Base-by-base conservation (phyloP, 2,329 filamentous ascomycete genomes). In the Grosmannia serpens region DNA sequence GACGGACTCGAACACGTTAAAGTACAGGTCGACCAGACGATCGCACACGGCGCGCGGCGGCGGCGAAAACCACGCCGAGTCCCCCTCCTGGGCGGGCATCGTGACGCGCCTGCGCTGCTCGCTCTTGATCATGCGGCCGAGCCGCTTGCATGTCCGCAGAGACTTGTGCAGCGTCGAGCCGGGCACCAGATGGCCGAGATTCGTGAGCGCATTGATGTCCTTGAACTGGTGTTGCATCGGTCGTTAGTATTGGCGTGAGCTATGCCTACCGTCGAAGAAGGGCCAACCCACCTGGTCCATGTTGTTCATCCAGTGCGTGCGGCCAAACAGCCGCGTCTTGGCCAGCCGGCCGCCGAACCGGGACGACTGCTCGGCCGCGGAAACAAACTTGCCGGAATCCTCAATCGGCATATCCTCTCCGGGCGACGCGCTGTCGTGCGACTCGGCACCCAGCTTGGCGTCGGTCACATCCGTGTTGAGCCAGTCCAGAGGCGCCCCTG, bases 1-100 rank as follows among this genome's bases (percentile, higher is more conserved):
- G 20, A 77, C 74, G 1, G 76, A 75, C 64, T 84, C 81, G 50
- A 80, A 75, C 1, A 75, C 76, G 53, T 77, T 70, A 26, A 85
- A 68, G 67, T 83, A 83, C 20, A 72, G 68, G 20, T 77, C 71
- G 17, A 83, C 69, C 1, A 83, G 72, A 54, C 74, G 68, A 60
- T 83, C 79, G 0, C 77, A 74, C 0, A 80, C 61, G 0, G 67
- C 66, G 20, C 70, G 67, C 1, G 67, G 57, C 0, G 67, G 58
- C 0, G 74, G 73, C n/a, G 74, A 4, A 27, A 60, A 51, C 60
- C 60, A 63, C 15, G 41, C 13, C 5, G 54, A 29, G 13, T 53
- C 50, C 11, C 29, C 53, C 20, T 50, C 55, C 2, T 6, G 17
- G 13, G 27, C 6, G 2, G 33, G 35, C 33, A 22, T 35, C 2